A percentile compares a stretch with the other conserved stretches of the same genome.
phyloP scores from a whole-genome alignment of 73 alveolate genomes.

The Tetrahymena thermophila region DNA sequence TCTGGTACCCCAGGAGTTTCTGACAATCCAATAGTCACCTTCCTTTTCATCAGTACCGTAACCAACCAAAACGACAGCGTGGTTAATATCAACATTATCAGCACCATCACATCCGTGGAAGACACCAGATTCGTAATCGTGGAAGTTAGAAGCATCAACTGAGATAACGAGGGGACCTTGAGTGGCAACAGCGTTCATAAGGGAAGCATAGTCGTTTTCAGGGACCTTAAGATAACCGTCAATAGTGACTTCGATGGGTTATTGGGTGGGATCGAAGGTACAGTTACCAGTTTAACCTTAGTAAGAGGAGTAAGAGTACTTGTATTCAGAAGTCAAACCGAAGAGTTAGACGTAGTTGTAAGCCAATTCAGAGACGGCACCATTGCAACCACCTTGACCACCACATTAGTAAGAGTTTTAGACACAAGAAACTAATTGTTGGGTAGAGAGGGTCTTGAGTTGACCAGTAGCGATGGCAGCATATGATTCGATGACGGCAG shows the following conservation, averaged over 20 bases:
- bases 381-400: constrained; percentile 34
- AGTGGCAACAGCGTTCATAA: background rate
- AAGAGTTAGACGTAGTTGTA: background rate
- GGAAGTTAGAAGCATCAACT: background rate
- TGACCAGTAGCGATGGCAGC: background rate
- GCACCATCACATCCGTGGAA: background rate
- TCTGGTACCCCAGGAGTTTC: constrained; percentile 59
- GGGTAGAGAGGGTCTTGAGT: constrained; percentile 40
- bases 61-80: constrained; percentile 57
- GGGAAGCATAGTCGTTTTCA: background rate
- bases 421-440: constrained; percentile 68
- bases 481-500: constrained; percentile 2
- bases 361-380: background rate
- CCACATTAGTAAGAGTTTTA: constrained; percentile 51
- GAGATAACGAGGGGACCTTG: background rate
- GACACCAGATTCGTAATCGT: background rate
- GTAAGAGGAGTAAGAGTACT: background rate
- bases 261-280: background rate
- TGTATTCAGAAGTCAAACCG: background rate
- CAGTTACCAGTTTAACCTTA: background rate
- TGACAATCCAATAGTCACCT: constrained; percentile 38
- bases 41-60: constrained; percentile 48
- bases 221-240: background rate
- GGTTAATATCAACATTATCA: constrained; percentile 23
- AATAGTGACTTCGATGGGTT: background rate